A percentile compares a stretch with the other conserved stretches of the same genome.
These are phyloP conservation scores for Sporothrix euskadiensis DNA, from an alignment of 2,329 filamentous ascomycete genomes.

Conservation along the genomic window DNA sequence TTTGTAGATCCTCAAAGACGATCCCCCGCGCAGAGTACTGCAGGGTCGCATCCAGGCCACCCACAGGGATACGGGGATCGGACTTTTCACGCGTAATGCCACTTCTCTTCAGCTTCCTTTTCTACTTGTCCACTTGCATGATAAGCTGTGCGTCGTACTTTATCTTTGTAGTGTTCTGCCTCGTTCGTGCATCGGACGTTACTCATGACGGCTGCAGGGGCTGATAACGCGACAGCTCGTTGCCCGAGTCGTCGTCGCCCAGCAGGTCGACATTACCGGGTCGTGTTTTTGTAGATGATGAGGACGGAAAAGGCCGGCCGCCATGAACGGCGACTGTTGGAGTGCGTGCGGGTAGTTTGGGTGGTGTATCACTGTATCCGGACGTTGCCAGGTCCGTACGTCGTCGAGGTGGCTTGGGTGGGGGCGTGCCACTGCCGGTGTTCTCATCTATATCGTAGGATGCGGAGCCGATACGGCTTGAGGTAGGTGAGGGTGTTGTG, in stretches of 20 bases:
- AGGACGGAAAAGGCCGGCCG: conserved; percentile 21
- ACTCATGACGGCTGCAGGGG: conserved; percentile 51
- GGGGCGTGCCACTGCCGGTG: not conserved
- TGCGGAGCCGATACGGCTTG: conserved; percentile 34
- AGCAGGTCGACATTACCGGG: conserved; percentile 47
- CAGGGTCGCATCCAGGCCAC: not conserved
- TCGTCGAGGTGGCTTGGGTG: conserved; percentile 23
- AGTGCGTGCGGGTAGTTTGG: conserved; percentile 35
- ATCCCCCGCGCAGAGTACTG: not conserved
- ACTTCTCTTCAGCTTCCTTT: not conserved
- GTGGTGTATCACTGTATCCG: conserved; percentile 24
- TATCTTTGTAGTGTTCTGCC: too few relatives aligned
- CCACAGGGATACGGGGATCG: not conserved
- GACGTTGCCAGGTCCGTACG: conserved; percentile 16
- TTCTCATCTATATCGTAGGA: conserved; percentile 29
- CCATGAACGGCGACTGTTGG: conserved; percentile 28
- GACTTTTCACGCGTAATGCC: not conserved
- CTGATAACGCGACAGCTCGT: conserved; percentile 56
- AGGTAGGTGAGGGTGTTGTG: conserved; percentile 30
- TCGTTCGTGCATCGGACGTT: not conserved
- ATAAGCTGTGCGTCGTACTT: not conserved
- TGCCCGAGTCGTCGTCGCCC: conserved; percentile 46
- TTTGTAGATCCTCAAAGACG: not conserved
- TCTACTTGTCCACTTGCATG: not conserved
- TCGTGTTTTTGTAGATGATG: conserved; percentile 1